These are phyloP conservation scores for Pseudogymnoascus sp. DNA, from an alignment of 2,329 filamentous ascomycete genomes.

Conservation along the genomic window DNA sequence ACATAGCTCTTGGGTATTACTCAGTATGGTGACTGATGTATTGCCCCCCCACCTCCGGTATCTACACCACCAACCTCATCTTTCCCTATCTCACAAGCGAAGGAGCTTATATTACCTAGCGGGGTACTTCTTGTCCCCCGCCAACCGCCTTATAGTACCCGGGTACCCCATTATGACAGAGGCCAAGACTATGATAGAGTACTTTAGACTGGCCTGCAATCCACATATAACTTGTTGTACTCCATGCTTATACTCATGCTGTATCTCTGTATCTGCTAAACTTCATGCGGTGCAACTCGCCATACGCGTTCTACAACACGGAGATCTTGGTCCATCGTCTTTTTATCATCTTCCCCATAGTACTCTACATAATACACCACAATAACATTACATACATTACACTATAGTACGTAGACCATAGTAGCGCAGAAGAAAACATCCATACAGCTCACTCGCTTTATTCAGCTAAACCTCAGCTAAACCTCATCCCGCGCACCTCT, in stretches of 20 bases:
- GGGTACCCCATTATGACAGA: not conserved
- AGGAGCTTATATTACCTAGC: conserved; percentile 7
- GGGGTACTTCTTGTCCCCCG: not conserved
- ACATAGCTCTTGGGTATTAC: not conserved
- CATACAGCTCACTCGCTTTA: conserved; percentile 6
- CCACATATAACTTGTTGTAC: not conserved
- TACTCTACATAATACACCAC: not conserved
- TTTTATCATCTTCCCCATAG: not conserved
- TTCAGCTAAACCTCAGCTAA: conserved; percentile 5
- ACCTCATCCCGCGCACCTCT: conserved; percentile 2
- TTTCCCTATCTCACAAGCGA: conserved; percentile 8
- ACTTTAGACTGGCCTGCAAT: not conserved
- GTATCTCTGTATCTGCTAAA: not conserved
- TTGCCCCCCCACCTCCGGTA: conserved; percentile 4
- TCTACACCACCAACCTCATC: not conserved
- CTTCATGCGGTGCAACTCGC: not conserved
- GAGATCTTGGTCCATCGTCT: not conserved
- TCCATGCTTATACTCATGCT: too few species aligned
- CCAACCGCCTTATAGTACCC: not conserved
- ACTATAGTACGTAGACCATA: not conserved
- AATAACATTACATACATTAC: not conserved
- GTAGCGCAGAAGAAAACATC: not conserved
- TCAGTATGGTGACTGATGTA: conserved; percentile 7
- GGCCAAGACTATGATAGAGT: not conserved
- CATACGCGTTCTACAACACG: not conserved